A percentile compares a stretch with the other conserved stretches of the same genome.
Conservation (phyloP, 371 early-diverging fungal genomes). For the Blakeslea trispora region DNA sequence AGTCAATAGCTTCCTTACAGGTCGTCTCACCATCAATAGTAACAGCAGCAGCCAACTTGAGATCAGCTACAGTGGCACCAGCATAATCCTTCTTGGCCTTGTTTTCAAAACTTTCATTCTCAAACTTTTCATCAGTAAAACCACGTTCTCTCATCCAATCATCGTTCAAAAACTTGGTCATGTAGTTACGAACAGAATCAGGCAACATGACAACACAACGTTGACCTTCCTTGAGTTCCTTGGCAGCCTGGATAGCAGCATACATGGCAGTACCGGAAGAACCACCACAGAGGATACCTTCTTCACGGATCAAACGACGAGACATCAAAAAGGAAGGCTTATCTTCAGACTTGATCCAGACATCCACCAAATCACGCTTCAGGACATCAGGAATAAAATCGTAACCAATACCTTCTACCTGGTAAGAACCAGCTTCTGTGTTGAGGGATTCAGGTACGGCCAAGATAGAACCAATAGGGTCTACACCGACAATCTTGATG, state of each 20-base stretch:
- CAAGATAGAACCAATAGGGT: slow-evolving; percentile 93
- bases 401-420: slow-evolving; percentile 97
- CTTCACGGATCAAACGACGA: slow-evolving; percentile 93
- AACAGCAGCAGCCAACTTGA: slow-evolving; percentile 81
- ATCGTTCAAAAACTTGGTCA: slow-evolving; percentile 95
- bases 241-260: slow-evolving; percentile 79
- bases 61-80: slow-evolving; percentile 81
- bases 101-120: slow-evolving; percentile 47
- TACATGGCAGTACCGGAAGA: slow-evolving; percentile 92
- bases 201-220: slow-evolving; percentile 85
- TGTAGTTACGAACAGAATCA: slow-evolving; percentile 97
- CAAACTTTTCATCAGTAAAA: slow-evolving; percentile 63
- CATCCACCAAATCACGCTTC: slow-evolving; percentile 81
- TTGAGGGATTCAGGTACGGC: slow-evolving; percentile 88
- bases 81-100: slow-evolving; percentile 79
- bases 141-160: slow-evolving; percentile 90
- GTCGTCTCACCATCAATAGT: slow-evolving; percentile 69
- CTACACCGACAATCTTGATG: slow-evolving; percentile 89
- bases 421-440: slow-evolving; percentile 55
- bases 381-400: slow-evolving; percentile 95
- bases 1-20: slow-evolving; percentile 77
- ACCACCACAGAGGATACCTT: slow-evolving; percentile 93
- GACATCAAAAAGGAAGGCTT: slow-evolving; percentile 94
- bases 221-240: slow-evolving; percentile 82
- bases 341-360: slow-evolving; percentile 94